Evolutionary conservation across 345 rosid genomes (phyloP).

Genomic region (Fremontodendron californicum): DNA sequence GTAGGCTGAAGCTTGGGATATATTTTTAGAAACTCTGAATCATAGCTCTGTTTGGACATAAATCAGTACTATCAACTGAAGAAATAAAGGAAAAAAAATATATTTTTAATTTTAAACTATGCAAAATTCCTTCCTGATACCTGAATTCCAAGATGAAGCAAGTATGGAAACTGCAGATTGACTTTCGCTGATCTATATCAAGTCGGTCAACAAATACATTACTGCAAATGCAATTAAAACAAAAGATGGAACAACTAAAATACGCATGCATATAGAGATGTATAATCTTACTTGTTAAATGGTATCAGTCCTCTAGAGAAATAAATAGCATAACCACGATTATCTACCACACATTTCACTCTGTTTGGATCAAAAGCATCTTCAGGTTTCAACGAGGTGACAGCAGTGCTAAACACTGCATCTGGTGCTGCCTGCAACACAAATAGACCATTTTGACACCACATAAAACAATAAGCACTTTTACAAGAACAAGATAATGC

Average conservation of each 20-base stretch:
- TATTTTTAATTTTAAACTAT: not conserved
- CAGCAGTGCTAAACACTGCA: slow-evolving; percentile 99
- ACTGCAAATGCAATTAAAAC: not conserved
- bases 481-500: not conserved
- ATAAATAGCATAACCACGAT: slow-evolving; percentile 80
- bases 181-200: slow-evolving; percentile 67
- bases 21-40: slow-evolving; percentile 74
- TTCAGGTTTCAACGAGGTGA: slow-evolving; percentile 77
- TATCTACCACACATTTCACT: slow-evolving; percentile 87
- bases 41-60: slow-evolving; percentile 62
- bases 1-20: slow-evolving; percentile 83
- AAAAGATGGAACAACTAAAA: not conserved
- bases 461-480: not conserved
- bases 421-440: slow-evolving; percentile 69
- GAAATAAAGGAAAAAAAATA: not conserved
- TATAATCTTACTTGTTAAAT: slow-evolving; percentile 65
- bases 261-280: not conserved
- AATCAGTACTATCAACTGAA: not conserved
- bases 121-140: slow-evolving; percentile 28
- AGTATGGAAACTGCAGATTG: slow-evolving; percentile 73
- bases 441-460: slow-evolving; percentile 2
- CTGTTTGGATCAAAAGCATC: slow-evolving; percentile 88
- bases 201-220: slow-evolving; percentile 12
- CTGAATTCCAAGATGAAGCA: slow-evolving; percentile 99
- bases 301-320: slow-evolving; percentile 93